Percentiles rank a stretch among this genome's conserved stretches.
phyloP scores from a whole-genome alignment of 2,329 filamentous ascomycete species.

The Monilinia laxa region DNA sequence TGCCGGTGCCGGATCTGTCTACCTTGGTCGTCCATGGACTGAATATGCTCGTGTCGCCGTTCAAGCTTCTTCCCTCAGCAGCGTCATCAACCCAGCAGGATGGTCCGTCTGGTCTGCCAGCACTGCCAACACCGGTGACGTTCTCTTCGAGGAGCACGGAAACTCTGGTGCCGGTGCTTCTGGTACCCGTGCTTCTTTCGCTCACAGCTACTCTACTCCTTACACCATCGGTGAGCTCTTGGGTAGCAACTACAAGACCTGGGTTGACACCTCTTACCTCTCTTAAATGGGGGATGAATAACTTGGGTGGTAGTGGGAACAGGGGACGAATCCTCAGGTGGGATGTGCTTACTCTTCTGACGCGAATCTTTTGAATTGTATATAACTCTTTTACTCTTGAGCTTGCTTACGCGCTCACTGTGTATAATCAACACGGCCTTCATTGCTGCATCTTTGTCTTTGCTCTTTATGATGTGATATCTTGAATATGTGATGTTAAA shows the following conservation, averaged over 20 bases:
- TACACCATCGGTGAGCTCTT: conserved; percentile 48
- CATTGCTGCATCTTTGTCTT: background rate
- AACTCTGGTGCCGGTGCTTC: conserved; percentile 53
- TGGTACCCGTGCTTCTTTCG: conserved; percentile 51
- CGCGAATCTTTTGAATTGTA: background rate
- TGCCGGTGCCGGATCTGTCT: conserved; percentile 45
- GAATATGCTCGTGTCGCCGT: conserved; percentile 52
- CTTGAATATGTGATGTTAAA: too few species aligned
- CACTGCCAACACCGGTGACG: conserved; percentile 46
- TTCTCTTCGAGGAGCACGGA: conserved; percentile 53
- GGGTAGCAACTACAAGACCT: conserved; percentile 45
- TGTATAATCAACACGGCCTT: background rate
- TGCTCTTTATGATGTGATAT: too few species aligned
- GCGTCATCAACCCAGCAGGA: conserved; percentile 52
- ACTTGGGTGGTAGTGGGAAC: background rate
- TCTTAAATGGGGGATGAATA: conserved; percentile 25
- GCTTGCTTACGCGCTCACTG: background rate
- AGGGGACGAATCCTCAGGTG: background rate
- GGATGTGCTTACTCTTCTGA: background rate
- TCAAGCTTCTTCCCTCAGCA: conserved; percentile 48
- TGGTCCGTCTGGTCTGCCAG: conserved; percentile 51
- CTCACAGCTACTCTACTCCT: conserved; percentile 43
- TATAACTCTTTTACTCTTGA: background rate
- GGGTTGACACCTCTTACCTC: conserved; percentile 47
- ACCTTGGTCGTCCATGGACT: conserved; percentile 54